Conservation (phyloP, 352 stramenopile genomes). For the Pythium dissimile region DNA sequence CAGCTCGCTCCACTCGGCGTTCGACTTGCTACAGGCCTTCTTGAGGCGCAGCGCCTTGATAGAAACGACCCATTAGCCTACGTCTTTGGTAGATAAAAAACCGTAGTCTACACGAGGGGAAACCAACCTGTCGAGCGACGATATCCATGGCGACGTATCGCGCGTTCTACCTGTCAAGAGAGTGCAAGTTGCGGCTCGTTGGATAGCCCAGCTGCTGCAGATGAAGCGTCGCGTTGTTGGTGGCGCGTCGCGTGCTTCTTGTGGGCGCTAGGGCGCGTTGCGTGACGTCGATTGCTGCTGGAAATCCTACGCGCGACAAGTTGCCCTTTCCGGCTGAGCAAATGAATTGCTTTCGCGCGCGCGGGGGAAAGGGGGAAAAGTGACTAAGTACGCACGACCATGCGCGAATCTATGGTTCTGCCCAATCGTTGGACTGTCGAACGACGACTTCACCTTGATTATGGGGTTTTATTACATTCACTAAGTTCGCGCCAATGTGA, state of each 20-base stretch:
- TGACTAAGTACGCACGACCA: neutral
- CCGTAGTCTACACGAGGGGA: no score
- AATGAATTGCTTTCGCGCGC: slow-evolving; percentile 13
- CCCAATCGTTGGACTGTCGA: neutral
- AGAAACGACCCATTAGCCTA: no score
- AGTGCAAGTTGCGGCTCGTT: neutral
- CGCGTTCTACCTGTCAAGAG: neutral
- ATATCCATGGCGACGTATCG: slow-evolving; percentile 12
- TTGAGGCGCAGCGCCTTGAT: slow-evolving; percentile 17
- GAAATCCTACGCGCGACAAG: slow-evolving; percentile 1
- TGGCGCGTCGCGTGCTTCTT: neutral
- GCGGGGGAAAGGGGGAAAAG: neutral
- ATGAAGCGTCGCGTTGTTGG: neutral
- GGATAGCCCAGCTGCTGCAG: slow-evolving; percentile 3
- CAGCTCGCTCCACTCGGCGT: slow-evolving; percentile 42
- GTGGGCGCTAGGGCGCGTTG: neutral
- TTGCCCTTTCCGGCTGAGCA: slow-evolving; percentile 10
- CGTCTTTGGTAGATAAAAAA: neutral
- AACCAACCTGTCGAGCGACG: slow-evolving; percentile 13
- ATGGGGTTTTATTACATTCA: neutral
- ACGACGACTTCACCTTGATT: neutral
- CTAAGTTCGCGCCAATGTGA: neutral
- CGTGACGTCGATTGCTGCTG: neutral
- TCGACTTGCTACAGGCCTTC: slow-evolving; percentile 1
- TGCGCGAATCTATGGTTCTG: neutral